Evolutionary conservation across 257 asterid species (phyloP), one percentile per base, ranked within the genome.

Genomic region (Orobanche coerulescens): DNA sequence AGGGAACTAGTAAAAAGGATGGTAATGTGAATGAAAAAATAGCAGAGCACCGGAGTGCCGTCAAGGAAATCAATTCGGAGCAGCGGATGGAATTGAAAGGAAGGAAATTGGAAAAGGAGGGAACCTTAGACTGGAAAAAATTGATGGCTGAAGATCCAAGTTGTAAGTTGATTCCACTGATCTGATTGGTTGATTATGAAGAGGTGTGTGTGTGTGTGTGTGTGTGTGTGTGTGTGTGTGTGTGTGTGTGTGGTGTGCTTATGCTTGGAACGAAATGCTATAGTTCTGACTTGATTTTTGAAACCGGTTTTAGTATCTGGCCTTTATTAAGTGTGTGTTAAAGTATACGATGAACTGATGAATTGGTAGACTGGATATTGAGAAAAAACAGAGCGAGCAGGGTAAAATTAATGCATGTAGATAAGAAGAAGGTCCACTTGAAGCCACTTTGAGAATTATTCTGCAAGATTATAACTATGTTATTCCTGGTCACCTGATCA

Each of bases 71-170:
- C 49, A 66, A 59, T 58, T 66, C 74, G 60, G 76, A 70, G 22
- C 71, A 62, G 57, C 63, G 39, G 58, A 36, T 61, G 77, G 81
- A 72, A 70, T 16, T 74, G 78, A 77, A 76, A 9, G 88, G 85
- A 31, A 79, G 79, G 79, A 83, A 63, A 62, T 76, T 82, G 82
- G 89, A 84, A 69, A 87, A 63, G 48, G 92, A 78, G 64, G 84
- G 65, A 54, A 79, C 92, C 15, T 63, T 93, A 78, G 94, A 93
- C 68, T 93, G 95, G 99, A 87, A 85, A 71, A 79, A 73, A 65
- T 65, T 85, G 70, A 80, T 87, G 87, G 83, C 84, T 50, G 84
- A 81, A 48, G 87, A 87, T 70, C 82, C 74, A 20, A 73, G 61
- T 68, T 67, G 99, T 88, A 57, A 83, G 95, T 76, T 33, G 16